Evolutionary conservation across 768 basidiomycete species (phyloP).

Genomic region (Termitomyces titanicus): DNA sequence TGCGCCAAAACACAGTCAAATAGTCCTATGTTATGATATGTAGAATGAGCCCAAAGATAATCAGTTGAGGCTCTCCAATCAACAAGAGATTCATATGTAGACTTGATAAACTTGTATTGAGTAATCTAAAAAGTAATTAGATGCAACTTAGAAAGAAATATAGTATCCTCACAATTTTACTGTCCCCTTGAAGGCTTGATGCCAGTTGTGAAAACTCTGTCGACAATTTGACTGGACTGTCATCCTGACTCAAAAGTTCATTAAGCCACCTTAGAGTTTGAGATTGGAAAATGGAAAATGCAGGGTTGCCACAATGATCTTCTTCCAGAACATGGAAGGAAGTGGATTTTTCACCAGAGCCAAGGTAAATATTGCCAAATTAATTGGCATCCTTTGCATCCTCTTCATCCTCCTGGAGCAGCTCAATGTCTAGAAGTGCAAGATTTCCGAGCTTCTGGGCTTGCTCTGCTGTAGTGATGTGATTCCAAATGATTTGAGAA

Average conservation of each 20-base stretch:
- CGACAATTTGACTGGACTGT: background rate
- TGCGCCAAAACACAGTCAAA: conserved; percentile 1
- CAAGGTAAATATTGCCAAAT: conserved; percentile 1
- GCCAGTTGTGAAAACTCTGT: background rate
- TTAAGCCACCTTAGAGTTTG: background rate
- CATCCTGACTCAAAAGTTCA: background rate
- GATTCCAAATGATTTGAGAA: background rate
- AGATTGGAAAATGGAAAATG: background rate
- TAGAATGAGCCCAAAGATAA: conserved; percentile 18
- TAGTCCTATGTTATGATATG: background rate
- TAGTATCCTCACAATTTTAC: background rate
- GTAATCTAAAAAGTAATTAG: background rate
- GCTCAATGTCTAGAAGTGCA: background rate
- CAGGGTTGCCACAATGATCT: background rate
- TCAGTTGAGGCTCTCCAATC: conserved; percentile 17
- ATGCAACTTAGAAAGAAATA: too few species aligned
- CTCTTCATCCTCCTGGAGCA: background rate
- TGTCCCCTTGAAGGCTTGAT: background rate
- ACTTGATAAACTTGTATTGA: conserved; percentile 11
- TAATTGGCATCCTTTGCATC: background rate
- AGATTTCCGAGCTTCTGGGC: background rate
- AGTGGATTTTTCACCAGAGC: background rate
- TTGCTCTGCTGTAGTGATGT: background rate
- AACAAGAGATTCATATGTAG: conserved; percentile 16
- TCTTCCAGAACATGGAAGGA: background rate